Percentiles rank a stretch among this genome's conserved stretches.
phyloP scores from a whole-genome alignment of 345 rosid species.

The Bruguiera gymnorhiza region DNA sequence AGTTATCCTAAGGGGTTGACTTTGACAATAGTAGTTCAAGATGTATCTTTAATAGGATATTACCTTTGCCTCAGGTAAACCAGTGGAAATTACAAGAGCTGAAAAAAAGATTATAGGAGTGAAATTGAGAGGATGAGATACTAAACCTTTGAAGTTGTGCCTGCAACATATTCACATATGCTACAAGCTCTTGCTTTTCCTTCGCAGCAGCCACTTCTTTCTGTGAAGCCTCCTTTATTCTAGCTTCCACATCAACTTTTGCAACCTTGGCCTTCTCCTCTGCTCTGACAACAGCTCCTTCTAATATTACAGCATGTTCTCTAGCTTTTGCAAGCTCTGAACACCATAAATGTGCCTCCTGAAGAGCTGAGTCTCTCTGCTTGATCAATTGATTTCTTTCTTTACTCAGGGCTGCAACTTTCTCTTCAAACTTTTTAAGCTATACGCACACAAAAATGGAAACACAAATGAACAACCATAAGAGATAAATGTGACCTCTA shows the following conservation, averaged over 20 bases:
- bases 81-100: not conserved
- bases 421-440: constrained; percentile 76
- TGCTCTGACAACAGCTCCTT: constrained; percentile 85
- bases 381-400: constrained; percentile 74
- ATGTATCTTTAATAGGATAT: too few relatives aligned
- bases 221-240: constrained; percentile 70
- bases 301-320: constrained; percentile 82
- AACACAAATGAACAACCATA: not conserved
- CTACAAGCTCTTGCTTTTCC: constrained; percentile 89
- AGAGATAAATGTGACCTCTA: not conserved
- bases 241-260: constrained; percentile 74
- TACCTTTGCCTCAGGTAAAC: not conserved
- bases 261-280: constrained; percentile 89
- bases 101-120: not conserved
- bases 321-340: constrained; percentile 94
- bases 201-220: constrained; percentile 65
- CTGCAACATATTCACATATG: constrained; percentile 73
- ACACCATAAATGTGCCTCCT: constrained; percentile 97
- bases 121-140: constrained; percentile 11
- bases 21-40: too few relatives aligned
- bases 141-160: constrained; percentile 85
- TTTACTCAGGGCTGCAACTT: constrained; percentile 45
- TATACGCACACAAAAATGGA: constrained; percentile 27
- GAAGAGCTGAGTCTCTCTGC: constrained; percentile 82
- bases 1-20: too few relatives aligned